phyloP scores from a whole-genome alignment of 2,329 filamentous ascomycete species.

The Penicillium sp. region DNA sequence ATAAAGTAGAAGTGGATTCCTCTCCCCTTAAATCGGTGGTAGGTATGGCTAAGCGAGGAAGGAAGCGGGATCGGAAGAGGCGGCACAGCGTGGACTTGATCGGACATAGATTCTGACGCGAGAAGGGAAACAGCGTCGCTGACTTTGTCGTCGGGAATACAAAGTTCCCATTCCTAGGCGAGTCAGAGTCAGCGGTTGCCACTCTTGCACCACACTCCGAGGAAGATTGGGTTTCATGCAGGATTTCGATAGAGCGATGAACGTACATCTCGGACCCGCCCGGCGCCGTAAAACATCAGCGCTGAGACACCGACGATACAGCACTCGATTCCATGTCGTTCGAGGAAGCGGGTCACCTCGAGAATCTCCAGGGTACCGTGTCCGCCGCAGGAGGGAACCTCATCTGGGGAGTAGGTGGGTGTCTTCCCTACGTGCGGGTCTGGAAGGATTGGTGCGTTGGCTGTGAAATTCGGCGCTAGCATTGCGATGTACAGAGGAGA shows the following conservation, averaged over 20 bases:
- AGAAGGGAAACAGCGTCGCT: slow-evolving; percentile 21
- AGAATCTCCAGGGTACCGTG: slow-evolving; percentile 26
- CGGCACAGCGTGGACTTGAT: slow-evolving; percentile 19
- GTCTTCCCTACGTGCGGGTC: slow-evolving; percentile 10
- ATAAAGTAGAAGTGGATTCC: slow-evolving; percentile 26
- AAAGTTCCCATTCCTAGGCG: slow-evolving; percentile 26
- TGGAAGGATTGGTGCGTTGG: slow-evolving; percentile 12
- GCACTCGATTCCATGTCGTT: slow-evolving; percentile 26
- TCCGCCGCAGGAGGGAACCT: slow-evolving; percentile 19
- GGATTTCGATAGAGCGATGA: no score
- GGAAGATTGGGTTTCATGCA: no score
- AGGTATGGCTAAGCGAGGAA: slow-evolving; percentile 24
- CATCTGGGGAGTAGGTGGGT: slow-evolving; percentile 15
- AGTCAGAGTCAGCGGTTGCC: background rate
- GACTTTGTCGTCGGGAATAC: slow-evolving; percentile 22
- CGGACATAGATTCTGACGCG: slow-evolving; percentile 14
- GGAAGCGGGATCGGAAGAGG: slow-evolving; percentile 21
- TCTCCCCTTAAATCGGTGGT: slow-evolving; percentile 26
- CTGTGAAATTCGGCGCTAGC: slow-evolving; percentile 16
- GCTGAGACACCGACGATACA: slow-evolving; percentile 27
- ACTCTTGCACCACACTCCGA: slow-evolving; percentile 2
- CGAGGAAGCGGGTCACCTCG: slow-evolving; percentile 23
- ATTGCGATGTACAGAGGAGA: slow-evolving; percentile 7
- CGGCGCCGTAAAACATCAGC: slow-evolving; percentile 26
- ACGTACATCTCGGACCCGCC: slow-evolving; percentile 23